Evolutionary conservation across 78 protist species (phyloP).

Genomic region (Isochrysis galbana): DNA sequence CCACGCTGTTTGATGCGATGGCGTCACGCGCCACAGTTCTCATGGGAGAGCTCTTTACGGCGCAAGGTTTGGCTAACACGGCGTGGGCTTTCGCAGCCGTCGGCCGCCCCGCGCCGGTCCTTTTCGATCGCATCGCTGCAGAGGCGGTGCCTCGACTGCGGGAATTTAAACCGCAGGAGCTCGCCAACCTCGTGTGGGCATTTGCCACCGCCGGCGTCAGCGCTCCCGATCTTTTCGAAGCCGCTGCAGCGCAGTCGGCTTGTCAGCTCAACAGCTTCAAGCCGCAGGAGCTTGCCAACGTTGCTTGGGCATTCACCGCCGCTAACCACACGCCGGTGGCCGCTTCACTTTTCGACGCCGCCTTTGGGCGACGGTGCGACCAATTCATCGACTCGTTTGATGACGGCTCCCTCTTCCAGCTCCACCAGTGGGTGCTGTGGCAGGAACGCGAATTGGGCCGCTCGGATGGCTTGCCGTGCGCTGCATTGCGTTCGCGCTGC

Average conservation of each 20-base stretch:
- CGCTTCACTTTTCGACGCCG: background rate
- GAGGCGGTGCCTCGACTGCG: background rate
- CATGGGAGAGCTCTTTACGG: background rate
- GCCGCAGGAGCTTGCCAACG: background rate
- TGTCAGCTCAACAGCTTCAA: background rate
- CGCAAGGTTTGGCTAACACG: background rate
- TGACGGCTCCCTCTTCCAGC: background rate
- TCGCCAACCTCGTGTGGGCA: background rate
- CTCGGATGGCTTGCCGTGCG: background rate
- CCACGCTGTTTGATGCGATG: background rate
- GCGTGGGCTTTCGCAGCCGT: background rate
- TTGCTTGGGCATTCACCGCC: background rate
- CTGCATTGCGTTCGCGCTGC: background rate
- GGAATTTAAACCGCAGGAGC: background rate
- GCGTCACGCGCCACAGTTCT: background rate
- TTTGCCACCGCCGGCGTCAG: background rate
- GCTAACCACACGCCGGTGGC: background rate
- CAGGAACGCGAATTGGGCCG: background rate
- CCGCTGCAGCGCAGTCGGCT: background rate
- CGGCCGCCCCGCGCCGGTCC: background rate
- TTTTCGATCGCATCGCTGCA: background rate
- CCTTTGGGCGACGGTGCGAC: background rate
- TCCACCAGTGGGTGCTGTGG: background rate
- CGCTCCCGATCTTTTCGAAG: background rate
- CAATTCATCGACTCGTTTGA: background rate